A percentile compares a stretch with the other conserved stretches of the same genome.
Conservation (phyloP, 805 yeast species). For the Candida boleticola region DNA sequence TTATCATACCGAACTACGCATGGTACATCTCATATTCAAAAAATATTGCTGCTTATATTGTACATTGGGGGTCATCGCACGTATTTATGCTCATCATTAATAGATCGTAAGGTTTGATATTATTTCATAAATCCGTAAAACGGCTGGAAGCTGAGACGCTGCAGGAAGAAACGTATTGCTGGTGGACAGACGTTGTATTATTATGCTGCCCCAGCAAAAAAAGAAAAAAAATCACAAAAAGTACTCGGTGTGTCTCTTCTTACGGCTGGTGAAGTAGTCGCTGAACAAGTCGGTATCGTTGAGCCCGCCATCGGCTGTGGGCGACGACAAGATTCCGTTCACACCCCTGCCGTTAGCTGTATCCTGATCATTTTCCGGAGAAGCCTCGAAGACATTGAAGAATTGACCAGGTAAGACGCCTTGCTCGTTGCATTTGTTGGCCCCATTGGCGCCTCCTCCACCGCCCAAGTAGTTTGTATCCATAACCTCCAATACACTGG, state of each 20-base stretch:
- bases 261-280: constrained; percentile 26
- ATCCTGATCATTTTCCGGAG: constrained; percentile 83
- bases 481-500: constrained; percentile 87
- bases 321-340: constrained; percentile 21
- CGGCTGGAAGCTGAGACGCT: too few relatives aligned
- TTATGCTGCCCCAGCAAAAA: too few relatives aligned
- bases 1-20: too few relatives aligned
- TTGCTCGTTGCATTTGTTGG: constrained; percentile 12
- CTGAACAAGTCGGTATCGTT: constrained; percentile 16
- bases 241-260: constrained; percentile 48
- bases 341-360: constrained; percentile 41
- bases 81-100: too few relatives aligned
- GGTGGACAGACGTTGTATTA: too few relatives aligned
- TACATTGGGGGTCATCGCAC: too few relatives aligned
- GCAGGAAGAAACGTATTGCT: too few relatives aligned
- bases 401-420: constrained; percentile 52
- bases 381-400: constrained; percentile 95
- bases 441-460: not conserved
- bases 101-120: too few relatives aligned
- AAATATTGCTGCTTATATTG: too few relatives aligned
- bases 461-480: constrained; percentile 43
- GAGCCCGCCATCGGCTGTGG: constrained; percentile 10
- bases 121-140: too few relatives aligned
- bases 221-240: too few relatives aligned
- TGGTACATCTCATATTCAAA: too few relatives aligned